Conservation (phyloP, 2,329 filamentous ascomycete genomes). For the Neonectria neomacrospora region DNA sequence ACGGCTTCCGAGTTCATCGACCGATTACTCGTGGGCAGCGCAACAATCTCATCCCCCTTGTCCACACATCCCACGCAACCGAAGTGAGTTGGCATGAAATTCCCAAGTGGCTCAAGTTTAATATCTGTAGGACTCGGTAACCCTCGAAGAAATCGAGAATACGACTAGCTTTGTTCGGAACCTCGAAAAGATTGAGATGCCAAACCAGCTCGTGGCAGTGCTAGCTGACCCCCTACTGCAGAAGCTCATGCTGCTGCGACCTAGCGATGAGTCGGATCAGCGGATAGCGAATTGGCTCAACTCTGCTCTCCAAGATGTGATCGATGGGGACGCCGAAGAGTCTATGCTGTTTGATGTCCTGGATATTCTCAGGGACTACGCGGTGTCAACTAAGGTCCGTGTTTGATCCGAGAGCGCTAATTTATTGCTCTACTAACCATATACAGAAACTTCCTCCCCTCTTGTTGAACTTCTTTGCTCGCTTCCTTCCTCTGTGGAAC, state of each 20-base stretch:
- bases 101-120: conserved; percentile 5
- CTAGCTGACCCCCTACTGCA: conserved; percentile 81
- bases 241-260: conserved; percentile 76
- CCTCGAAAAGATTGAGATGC: conserved; percentile 82
- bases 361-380: conserved; percentile 66
- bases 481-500: conserved; percentile 71
- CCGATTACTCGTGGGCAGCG: conserved; percentile 47
- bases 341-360: conserved; percentile 65
- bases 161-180: conserved; percentile 75
- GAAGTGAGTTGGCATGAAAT: conserved; percentile 61
- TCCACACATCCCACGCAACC: conserved; percentile 79
- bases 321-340: conserved; percentile 62
- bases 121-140: conserved; percentile 64
- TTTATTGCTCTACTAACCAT: conserved; percentile 25
- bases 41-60: conserved; percentile 67
- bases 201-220: conserved; percentile 83
- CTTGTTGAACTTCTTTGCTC: conserved; percentile 60
- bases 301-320: conserved; percentile 65
- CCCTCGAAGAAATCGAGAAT: conserved; percentile 81
- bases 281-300: conserved; percentile 70
- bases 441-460: conserved; percentile 59
- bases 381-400: conserved; percentile 65
- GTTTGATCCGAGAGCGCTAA: neutral
- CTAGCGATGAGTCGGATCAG: conserved; percentile 61
- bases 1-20: conserved; percentile 72